Base-by-base conservation (phyloP, 2,329 filamentous ascomycete genomes). In the Colletotrichum caudatum region DNA sequence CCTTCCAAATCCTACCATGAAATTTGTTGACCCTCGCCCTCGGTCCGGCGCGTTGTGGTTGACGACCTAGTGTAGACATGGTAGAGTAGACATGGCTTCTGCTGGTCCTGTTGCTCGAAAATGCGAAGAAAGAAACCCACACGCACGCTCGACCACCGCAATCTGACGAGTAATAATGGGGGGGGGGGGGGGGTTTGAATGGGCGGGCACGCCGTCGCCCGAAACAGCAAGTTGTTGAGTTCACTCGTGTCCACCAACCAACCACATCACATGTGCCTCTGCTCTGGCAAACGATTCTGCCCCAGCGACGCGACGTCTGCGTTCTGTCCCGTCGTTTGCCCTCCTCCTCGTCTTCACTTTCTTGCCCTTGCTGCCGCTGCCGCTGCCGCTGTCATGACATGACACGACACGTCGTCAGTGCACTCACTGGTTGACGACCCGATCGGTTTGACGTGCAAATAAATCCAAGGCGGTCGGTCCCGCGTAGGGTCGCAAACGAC, bases 111-210 rank as follows among this genome's bases (percentile, higher is more conserved):
- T 29, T 29, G 29, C 29, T 29, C 29, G 5, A 53, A 29, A 63
- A 26, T 51, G 50, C 12, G 12, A 39, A 39, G 35, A 46, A 29
- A 20, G 37, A 39, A 56, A 56, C 44, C 67, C 63, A 66, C 67
- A 33, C 46, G 56, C 46, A 33, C 46, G 56, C 46, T 61, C 50
- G 33, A 57, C 63, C 51, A 62, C 67, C 67, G 63, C 67, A 66
- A 70, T 66, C 67, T 66, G 67, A 61, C 68, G 63, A 70, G 68
- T 70, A 70, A 67, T 70, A 67, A n/a, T n/a, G n/a, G n/a, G n/a
- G n/a, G n/a, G n/a, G n/a, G n/a, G n/a, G n/a, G n/a, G 29, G 57
- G 64, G 64, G 56, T 57, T 70, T 23, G 12, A 23, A 60, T 39
- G 64, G 67, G 64, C 57, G 64, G 67, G 64, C 57, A 62, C 57